Evolutionary conservation across 2,329 filamentous ascomycete species (phyloP), one percentile per base, ranked within the genome.

Genomic region (Claviceps citrina): DNA sequence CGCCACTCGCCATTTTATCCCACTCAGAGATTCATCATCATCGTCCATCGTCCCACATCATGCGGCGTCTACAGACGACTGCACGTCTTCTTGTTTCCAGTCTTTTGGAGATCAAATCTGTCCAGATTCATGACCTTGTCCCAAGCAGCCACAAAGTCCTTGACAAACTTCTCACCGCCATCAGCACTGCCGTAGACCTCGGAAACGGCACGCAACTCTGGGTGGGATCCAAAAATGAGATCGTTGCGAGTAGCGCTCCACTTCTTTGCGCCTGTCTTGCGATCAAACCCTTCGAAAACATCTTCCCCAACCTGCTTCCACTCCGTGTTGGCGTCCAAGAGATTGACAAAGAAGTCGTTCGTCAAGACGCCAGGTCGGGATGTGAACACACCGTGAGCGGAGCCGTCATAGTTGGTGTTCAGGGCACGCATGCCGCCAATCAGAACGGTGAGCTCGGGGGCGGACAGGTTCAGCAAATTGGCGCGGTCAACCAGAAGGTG

Each of bases 301-400:
- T 84, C 79, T 26, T 61, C 55, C 40, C 59, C 61, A n/a, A 61
- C 60, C 16, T 51, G 28, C 49, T 49, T 51, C 82, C 82, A 86
- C 18, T 61, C 65, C 6, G 71, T 81, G 57, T 60, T 63, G 51
- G 69, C 72, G 52, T 84, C 80, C 19, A 87, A 71, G 2, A 87
- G 67, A 63, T 86, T 85, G 59, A 83, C 71, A 54, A 87, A 87
- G 70, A 84, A 87, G 63, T 86, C 82, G 60, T 82, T 85, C 53
- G 76, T 82, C 51, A 87, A 67, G 49, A 73, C 60, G 31, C 82
- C 82, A 1, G 79, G 77, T 7, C 65, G 67, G 49, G 68, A 66
- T 42, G 82, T 87, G 53, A 86, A 67, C 43, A 86, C 69, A 43
- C 82, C 82, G 43, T 73, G 60, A 19, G 64, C 54, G 0, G 79